A percentile compares a stretch with the other conserved stretches of the same genome.
Conservation (phyloP, 305 asterid genomes). For the Fraxinus albicans region DNA sequence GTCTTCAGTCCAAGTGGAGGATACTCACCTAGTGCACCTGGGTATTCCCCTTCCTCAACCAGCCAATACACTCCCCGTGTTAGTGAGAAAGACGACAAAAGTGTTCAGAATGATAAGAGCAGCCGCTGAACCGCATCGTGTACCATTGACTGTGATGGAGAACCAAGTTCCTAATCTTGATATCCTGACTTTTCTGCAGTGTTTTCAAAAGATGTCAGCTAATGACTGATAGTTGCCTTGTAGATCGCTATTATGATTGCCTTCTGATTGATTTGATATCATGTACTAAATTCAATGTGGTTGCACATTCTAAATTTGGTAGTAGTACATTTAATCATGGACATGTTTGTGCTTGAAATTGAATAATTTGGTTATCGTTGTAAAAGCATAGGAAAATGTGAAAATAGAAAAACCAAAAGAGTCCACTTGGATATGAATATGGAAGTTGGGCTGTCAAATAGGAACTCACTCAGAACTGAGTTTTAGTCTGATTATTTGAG, state of each 20-base stretch:
- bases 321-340: not conserved
- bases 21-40: constrained; percentile 94
- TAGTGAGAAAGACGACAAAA: constrained; percentile 59
- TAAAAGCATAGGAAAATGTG: not conserved
- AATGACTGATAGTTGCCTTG: not conserved
- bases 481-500: not conserved
- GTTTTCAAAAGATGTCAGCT: constrained; percentile 1
- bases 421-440: not conserved
- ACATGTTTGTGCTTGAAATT: not conserved
- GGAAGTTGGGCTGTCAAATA: not conserved
- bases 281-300: not conserved
- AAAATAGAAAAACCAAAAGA: not conserved
- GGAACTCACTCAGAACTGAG: not conserved
- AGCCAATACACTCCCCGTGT: constrained; percentile 77
- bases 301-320: not conserved
- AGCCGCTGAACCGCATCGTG: constrained; percentile 21
- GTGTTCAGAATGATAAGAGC: constrained; percentile 56
- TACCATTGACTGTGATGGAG: not conserved
- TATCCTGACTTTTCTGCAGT: not conserved
- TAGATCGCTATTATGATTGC: not conserved
- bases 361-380: not conserved
- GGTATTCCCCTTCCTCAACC: constrained; percentile 89
- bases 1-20: constrained; percentile 87
- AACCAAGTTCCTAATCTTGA: not conserved
- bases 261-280: not conserved